phyloP scores from a whole-genome alignment of 169 alveolate genomes.

The Babesia microti region DNA sequence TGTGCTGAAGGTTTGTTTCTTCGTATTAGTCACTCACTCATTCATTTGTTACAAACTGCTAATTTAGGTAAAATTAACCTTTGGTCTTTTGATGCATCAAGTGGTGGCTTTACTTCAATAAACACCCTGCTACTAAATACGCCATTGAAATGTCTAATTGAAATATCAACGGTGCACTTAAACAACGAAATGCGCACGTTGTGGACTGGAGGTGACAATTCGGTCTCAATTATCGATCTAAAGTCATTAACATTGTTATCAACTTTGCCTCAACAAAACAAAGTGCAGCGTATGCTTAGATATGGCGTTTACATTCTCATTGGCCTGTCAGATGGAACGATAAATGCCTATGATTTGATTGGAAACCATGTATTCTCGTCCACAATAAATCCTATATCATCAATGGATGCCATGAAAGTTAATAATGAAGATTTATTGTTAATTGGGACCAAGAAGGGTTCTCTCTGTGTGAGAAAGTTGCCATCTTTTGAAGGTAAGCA shows the following conservation, averaged over 20 bases:
- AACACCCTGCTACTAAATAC: conserved; percentile 27
- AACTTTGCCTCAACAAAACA: conserved; percentile 17
- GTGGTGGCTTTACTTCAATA: conserved; percentile 24
- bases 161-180: conserved; percentile 22
- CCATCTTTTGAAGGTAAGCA: conserved; percentile 41
- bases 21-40: no score
- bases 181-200: no score
- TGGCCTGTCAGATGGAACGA: conserved; percentile 26
- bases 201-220: conserved; percentile 45
- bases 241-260: conserved; percentile 17
- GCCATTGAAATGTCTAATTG: conserved; percentile 21
- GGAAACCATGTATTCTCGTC: conserved; percentile 21
- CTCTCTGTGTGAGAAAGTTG: conserved; percentile 13
- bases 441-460: conserved; percentile 27
- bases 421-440: conserved; percentile 32
- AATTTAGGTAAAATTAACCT: conserved; percentile 40
- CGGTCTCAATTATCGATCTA: conserved; percentile 35
- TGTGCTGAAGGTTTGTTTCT: no score
- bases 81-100: conserved; percentile 34
- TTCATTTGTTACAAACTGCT: no score
- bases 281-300: conserved; percentile 17
- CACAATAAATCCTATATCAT: conserved; percentile 12
- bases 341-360: conserved; percentile 8
- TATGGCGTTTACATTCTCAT: conserved; percentile 39
- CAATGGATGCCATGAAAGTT: conserved; percentile 46